Base-by-base conservation (phyloP, 176 grass and related monocot genomes). In the Aegilops speltoides region DNA sequence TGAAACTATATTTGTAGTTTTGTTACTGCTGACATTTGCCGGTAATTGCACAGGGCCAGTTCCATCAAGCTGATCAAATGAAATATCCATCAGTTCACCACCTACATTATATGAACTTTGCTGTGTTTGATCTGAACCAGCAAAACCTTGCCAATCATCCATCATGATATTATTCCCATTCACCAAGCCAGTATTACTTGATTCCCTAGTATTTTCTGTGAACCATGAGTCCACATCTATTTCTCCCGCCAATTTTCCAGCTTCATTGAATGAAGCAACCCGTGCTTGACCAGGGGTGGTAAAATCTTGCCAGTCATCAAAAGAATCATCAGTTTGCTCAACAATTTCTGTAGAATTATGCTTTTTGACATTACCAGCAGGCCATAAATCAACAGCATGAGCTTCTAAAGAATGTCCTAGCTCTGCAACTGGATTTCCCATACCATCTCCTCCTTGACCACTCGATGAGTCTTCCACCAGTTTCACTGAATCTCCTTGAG, bases 271-370 rank as follows among this genome's bases (percentile, higher is more conserved):
- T 22, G 76, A 61, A 50, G 43, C 32, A 36, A 36, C 56, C n/a
- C 81, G 83, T 76, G 76, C 77, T 88, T 89, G 73, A 88, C 81
- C 79, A 46, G 91, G 82, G 17, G 26, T 77, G 46, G 87, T 40
- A 77, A 93, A 93, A 96, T 93, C 87, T 45, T 91, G 87, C 91
- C 87, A 96, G 86, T 89, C 87, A 83, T 87, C 88, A 82, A 86
- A 80, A 79, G 87, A 70, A 64, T 82, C 83, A 16, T 83, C 68
- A 85, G 62, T 84, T 88, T 88, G 80, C 62, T 91, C 89, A 50
- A 74, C 57, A 37, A 79, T 77, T 88, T 83, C 70, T 46, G 38
- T 48, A 82, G 20, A 69, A 52, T 37, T 62, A 38, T 70, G 76
- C 61, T 46, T 79, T 62, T 57, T 60, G 73, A 74, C 54, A 86